Evolutionary conservation across 2,329 filamentous ascomycete genomes (phyloP), one percentile per base, ranked within the genome.

Genomic region (Teratosphaeriaceae sp.): DNA sequence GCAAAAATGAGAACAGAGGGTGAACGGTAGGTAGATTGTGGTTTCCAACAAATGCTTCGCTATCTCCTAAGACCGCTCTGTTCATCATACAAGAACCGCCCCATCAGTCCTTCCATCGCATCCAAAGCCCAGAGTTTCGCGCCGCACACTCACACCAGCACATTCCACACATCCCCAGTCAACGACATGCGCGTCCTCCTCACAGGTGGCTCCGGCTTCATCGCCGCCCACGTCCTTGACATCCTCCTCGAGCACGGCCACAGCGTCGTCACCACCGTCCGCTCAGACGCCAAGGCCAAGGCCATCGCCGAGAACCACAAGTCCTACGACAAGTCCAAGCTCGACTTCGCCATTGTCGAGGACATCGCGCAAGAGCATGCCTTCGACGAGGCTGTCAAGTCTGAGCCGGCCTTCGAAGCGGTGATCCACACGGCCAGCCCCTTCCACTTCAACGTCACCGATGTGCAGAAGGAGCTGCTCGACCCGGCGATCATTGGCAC

Each of bases 361-460:
- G 84, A 94, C 51, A 81, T 94, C 50, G 81, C 82, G 0, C 59
- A 79, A 48, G 73, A 79, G 18, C 76, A 76, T 15, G 85, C 84
- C 19, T 94, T 92, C 50, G 71, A 74, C 48, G 56, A 72, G 61
- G 78, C 75, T 13, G 72, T 81, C 37, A 68, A 77, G 49, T 79
- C 76, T 13, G 69, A 76, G 42, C 78, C 78, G 13, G 76, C 79
- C 0, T 85, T 90, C 49, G 81, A 86, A 54, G 80, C 76, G 35
- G 83, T 90, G 38, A 72, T 88, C 40, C 83, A 88, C 61, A 86
- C 83, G 5, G 83, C 84, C 2, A 82, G 77, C 24, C 85, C 86
- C 0, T 89, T 85, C 67, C 81, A 85, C 54, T 76, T 80, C 59
- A 83, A 82, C 24, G 79, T 92, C 43, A 80, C 86, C 26, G 75